phyloP scores from a whole-genome alignment of 352 stramenopile species.

The Peronospora belbahrii region DNA sequence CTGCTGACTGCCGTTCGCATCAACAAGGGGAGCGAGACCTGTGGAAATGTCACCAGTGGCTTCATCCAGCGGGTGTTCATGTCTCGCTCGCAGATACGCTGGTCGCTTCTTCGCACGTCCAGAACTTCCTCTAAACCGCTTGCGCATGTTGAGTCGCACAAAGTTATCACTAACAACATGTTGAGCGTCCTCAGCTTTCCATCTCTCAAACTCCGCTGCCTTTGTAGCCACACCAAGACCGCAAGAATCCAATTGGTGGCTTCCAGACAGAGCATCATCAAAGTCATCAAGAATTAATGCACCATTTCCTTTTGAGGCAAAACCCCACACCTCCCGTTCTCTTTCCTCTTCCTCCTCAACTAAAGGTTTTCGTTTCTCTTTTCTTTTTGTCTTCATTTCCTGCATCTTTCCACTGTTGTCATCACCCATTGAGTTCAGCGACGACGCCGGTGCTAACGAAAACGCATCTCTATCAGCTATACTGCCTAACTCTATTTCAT shows the following conservation, averaged over 20 bases:
- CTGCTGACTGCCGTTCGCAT: conserved; percentile 23
- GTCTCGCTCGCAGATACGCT: conserved; percentile 45
- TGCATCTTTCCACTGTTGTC: neutral
- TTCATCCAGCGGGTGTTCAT: conserved; percentile 21
- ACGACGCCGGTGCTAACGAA: neutral
- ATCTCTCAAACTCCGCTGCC: conserved; percentile 37
- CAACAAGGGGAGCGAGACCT: conserved; percentile 13
- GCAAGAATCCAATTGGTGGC: neutral
- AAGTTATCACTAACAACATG: conserved; percentile 69
- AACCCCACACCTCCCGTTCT: conserved; percentile 22
- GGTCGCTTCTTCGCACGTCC: conserved; percentile 61
- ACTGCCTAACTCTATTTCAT: conserved; percentile 16
- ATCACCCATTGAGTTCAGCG: neutral
- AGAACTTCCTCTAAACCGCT: conserved; percentile 59
- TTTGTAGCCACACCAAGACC: conserved; percentile 4
- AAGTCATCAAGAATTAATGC: conserved; percentile 37
- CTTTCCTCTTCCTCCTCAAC: conserved; percentile 8
- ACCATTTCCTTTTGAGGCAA: conserved; percentile 23
- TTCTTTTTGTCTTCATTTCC: neutral
- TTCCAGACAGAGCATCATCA: conserved; percentile 19
- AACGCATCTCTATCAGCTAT: neutral
- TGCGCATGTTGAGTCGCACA: conserved; percentile 73
- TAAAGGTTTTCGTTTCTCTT: conserved; percentile 3
- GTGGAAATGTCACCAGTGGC: conserved; percentile 8
- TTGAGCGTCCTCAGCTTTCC: conserved; percentile 47